Percentiles rank a stretch among this genome's conserved stretches.
Conservation (phyloP, 1,284 basidiomycete species). For the Anthracocystis panici-leucophaei region DNA sequence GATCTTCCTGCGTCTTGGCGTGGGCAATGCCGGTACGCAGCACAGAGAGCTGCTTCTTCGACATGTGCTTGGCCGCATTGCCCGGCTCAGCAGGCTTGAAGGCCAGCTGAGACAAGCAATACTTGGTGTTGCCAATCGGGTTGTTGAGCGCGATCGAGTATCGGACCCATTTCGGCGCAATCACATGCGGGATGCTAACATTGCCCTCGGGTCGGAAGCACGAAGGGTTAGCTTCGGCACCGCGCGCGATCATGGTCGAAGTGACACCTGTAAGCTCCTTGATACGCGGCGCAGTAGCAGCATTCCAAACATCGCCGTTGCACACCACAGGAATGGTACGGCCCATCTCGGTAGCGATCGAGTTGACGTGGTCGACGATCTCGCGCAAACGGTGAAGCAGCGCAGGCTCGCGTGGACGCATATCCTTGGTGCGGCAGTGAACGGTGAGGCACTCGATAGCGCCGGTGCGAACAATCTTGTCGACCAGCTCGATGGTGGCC, state of each 20-base stretch:
- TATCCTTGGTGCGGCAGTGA: conserved; percentile 92
- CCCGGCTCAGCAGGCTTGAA: conserved; percentile 55
- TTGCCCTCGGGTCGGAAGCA: conserved; percentile 77
- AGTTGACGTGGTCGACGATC: conserved; percentile 83
- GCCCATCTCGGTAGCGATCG: conserved; percentile 72
- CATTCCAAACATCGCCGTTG: conserved; percentile 91
- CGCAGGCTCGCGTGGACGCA: conserved; percentile 87
- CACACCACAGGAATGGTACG: conserved; percentile 83
- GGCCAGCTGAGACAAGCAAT: conserved; percentile 76
- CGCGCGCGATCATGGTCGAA: conserved; percentile 94
- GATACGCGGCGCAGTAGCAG: conserved; percentile 81
- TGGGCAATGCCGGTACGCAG: conserved; percentile 40
- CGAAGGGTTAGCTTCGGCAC: conserved; percentile 90
- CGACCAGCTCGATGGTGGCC: conserved; percentile 86
- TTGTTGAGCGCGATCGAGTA: conserved; percentile 73
- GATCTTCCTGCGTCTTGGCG: conserved; percentile 53
- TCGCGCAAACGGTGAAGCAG: conserved; percentile 82
- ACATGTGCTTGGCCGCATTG: conserved; percentile 22
- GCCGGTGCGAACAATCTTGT: conserved; percentile 86
- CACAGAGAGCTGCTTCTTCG: conserved; percentile 43
- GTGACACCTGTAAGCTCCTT: conserved; percentile 78
- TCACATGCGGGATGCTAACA: conserved; percentile 51
- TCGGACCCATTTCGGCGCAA: conserved; percentile 63
- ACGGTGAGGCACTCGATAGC: conserved; percentile 86
- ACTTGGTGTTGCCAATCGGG: conserved; percentile 89